These are phyloP conservation scores for Suillus hirtellus DNA, from an alignment of 768 basidiomycete genomes.

Conservation along the genomic window DNA sequence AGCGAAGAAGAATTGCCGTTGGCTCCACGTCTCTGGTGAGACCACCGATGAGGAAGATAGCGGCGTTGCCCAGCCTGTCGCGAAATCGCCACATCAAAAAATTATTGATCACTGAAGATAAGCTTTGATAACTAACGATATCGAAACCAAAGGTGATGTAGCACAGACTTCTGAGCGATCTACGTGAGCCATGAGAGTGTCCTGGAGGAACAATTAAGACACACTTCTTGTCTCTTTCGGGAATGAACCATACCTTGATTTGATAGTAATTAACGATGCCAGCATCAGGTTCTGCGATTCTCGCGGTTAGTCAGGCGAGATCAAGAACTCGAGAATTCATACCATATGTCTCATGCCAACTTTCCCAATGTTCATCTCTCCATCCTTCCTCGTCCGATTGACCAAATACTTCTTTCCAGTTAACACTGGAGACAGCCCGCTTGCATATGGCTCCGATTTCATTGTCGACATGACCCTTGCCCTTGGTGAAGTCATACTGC, in stretches of 20 bases:
- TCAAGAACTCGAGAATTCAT: constrained; percentile 11
- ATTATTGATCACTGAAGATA: not conserved
- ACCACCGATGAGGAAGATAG: constrained; percentile 89
- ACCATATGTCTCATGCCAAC: constrained; percentile 84
- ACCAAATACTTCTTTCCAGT: constrained; percentile 70
- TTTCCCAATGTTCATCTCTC: constrained; percentile 64
- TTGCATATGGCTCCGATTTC: constrained; percentile 60
- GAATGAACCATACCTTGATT: constrained; percentile 46
- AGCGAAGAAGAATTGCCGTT: constrained; percentile 80
- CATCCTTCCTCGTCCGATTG: constrained; percentile 42
- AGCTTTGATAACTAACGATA: constrained; percentile 63
- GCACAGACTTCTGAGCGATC: constrained; percentile 95
- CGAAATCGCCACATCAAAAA: not conserved
- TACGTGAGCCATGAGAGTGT: constrained; percentile 97
- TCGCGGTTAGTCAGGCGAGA: constrained; percentile 9
- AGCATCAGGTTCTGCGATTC: constrained; percentile 79
- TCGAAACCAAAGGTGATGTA: constrained; percentile 88
- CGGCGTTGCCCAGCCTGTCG: constrained; percentile 80
- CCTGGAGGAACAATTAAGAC: constrained; percentile 39
- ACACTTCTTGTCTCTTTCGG: not conserved
- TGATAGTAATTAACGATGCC: constrained; percentile 98
- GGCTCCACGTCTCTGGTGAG: constrained; percentile 76
- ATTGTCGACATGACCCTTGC: constrained; percentile 61
- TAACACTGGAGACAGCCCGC: constrained; percentile 57
- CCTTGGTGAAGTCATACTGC: constrained; percentile 84